Evolutionary conservation across 176 grass and related monocot genomes (phyloP).

Genomic region (Raddia distichophylla): DNA sequence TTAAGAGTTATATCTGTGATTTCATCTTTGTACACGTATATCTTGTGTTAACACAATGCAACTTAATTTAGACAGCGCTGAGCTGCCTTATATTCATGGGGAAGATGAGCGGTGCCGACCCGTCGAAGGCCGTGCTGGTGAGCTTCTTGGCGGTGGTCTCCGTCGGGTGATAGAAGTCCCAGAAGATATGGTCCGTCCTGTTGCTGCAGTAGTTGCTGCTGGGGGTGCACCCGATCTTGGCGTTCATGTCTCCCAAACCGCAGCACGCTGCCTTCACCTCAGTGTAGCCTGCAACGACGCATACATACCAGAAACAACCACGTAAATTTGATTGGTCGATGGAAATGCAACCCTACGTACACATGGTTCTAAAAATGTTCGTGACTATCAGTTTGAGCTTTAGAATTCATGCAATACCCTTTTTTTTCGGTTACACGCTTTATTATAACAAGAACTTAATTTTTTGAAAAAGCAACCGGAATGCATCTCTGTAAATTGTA

Average conservation of each 20-base stretch:
- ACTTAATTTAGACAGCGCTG: background rate
- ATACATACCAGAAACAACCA: background rate
- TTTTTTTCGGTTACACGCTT: too few relatives aligned
- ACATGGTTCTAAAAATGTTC: too few relatives aligned
- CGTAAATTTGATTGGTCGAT: background rate
- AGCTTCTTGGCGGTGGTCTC: conserved; percentile 66
- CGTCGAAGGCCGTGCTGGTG: conserved; percentile 47
- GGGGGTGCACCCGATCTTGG: conserved; percentile 68
- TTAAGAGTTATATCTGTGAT: background rate
- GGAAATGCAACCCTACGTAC: too few relatives aligned
- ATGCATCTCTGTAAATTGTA: too few relatives aligned
- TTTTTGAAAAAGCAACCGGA: too few relatives aligned
- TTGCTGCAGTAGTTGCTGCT: conserved; percentile 67
- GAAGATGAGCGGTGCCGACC: conserved; percentile 55
- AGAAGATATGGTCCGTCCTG: conserved; percentile 61
- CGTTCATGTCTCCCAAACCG: conserved; percentile 76
- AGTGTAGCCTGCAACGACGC: conserved; percentile 41
- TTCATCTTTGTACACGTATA: background rate
- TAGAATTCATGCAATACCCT: too few relatives aligned
- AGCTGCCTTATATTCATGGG: conserved; percentile 68
- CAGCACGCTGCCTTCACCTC: conserved; percentile 85
- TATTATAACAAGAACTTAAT: too few relatives aligned
- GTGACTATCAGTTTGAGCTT: too few relatives aligned
- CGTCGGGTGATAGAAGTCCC: conserved; percentile 87
- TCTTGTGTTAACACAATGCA: background rate